A percentile compares a stretch with the other conserved stretches of the same genome.
Conservation (phyloP, 352 stramenopile species). For the Peronosclerospora sorghi region DNA sequence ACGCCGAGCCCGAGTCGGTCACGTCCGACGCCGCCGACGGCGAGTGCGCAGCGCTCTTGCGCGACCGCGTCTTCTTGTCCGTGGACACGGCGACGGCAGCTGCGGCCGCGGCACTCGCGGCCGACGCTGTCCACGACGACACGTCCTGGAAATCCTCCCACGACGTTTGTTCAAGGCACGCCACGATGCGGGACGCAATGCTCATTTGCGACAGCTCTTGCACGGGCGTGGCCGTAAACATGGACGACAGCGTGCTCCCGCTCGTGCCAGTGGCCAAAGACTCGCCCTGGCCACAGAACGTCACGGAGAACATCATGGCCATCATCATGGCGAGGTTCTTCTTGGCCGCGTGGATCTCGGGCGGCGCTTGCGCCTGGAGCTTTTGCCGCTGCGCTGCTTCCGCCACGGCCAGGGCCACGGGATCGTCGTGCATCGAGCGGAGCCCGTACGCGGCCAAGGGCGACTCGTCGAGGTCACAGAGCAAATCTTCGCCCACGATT, state of each 20-base stretch:
- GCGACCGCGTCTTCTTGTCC: constrained; percentile 20
- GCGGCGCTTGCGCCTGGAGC: constrained; percentile 23
- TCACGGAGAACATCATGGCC: constrained; percentile 81
- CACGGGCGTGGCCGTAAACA: constrained; percentile 61
- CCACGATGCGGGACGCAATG: constrained; percentile 76
- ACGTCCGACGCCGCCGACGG: constrained; percentile 62
- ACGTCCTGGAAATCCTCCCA: constrained; percentile 82
- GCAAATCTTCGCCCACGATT: constrained; percentile 42
- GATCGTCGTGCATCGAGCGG: constrained; percentile 17
- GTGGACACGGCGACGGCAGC: constrained; percentile 21
- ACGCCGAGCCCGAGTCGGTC: constrained; percentile 54
- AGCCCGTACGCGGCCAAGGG: constrained; percentile 33
- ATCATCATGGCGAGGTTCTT: constrained; percentile 87
- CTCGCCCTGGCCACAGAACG: constrained; percentile 68
- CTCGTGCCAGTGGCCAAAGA: constrained; percentile 63
- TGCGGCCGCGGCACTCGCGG: constrained; percentile 20
- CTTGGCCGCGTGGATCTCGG: constrained; percentile 77
- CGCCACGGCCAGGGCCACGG: constrained; percentile 12
- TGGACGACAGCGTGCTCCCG: constrained; percentile 70
- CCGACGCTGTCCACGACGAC: constrained; percentile 53
- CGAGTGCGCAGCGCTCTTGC: constrained; percentile 26
- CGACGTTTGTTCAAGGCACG: constrained; percentile 81
- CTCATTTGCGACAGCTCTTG: constrained; percentile 81
- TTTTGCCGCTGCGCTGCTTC: constrained; percentile 22
- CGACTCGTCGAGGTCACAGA: constrained; percentile 65